Conservation (phyloP, 148 eudicot genomes). For the Vaccinium vitisidaea region DNA sequence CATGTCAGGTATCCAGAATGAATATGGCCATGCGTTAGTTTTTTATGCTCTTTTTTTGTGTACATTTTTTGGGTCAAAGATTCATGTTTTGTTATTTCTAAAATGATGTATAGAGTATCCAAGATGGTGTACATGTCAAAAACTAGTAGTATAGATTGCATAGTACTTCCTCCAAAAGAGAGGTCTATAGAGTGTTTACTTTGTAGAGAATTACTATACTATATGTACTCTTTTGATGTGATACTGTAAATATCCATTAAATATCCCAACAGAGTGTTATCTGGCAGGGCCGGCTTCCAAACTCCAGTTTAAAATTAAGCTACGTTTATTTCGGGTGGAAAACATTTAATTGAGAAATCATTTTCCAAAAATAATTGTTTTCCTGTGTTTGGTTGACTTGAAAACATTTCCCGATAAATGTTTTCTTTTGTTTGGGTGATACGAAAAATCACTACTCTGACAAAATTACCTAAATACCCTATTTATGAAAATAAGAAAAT, state of each 20-base stretch:
- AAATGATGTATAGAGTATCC: background rate
- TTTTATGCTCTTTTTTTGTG: background rate
- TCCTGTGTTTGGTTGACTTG: too few relatives aligned
- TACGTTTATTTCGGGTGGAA: too few relatives aligned
- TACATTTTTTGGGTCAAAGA: background rate
- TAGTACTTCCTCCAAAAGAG: background rate
- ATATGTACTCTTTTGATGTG: background rate
- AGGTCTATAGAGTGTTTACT: background rate
- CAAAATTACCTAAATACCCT: too few relatives aligned
- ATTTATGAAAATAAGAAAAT: too few relatives aligned
- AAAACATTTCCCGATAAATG: too few relatives aligned
- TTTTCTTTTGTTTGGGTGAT: background rate
- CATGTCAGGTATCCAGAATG: background rate
- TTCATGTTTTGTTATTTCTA: background rate
- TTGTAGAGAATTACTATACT: too few relatives aligned
- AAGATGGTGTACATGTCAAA: constrained; percentile 3
- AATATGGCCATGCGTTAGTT: background rate
- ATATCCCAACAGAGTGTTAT: background rate
- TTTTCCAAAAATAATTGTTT: too few relatives aligned
- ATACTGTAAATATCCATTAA: background rate
- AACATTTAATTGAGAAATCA: too few relatives aligned
- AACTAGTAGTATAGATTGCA: background rate
- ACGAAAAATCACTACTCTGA: too few relatives aligned
- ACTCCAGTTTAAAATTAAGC: background rate
- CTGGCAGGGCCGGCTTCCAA: background rate